Evolutionary conservation across 352 stramenopile genomes (phyloP), one percentile per base, ranked within the genome.

Genomic region (Pythium sukuiense): DNA sequence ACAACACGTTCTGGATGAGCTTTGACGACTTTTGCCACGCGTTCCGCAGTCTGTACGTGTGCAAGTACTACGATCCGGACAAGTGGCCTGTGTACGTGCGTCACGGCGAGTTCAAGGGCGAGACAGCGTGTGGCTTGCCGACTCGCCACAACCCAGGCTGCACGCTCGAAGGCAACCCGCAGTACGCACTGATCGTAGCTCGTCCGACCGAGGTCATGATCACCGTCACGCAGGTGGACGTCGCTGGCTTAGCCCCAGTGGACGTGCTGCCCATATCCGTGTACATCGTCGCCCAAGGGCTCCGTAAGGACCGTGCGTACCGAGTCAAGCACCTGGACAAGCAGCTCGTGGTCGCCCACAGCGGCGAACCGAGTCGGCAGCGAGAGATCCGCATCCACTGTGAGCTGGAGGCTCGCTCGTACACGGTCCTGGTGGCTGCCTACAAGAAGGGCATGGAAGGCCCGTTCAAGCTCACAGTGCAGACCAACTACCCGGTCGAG

Each of bases 1-100:
- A 97, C 71, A 97, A 97, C 66, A 96, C 89, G 46, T 98, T 98
- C 72, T 98, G 88, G 89, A 98, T 98, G 89, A 93, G 86, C 69
- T 98, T 98, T 77, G 89, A 98, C 72, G 93, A 98, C 69, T 98
- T 98, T 64, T 93, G 86, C 67, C 79, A 95, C 41, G 76, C 81
- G 32, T 98, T 98, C 71, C 92, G 86, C 16, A 92, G 85, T 53
- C 69, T 98, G 0, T 98, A 98, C 80, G 73, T 97, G 29, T 98
- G 93, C 60, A 80, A 89, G 9, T 95, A 97, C 70, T 98, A 98
- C 71, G 92, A 98, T 61, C 89, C 90, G 11, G 61, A 46, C 63
- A 96, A 92, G 64, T 97, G 91, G 91, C 75, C 67, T 14, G 68
- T 81, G 5, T 56, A 69, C 2, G 68, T 68, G 2, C 64, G 79